A percentile compares a stretch with the other conserved stretches of the same genome.
Conservation (phyloP, 176 grass and related monocot genomes). For the Triticum aestivum region IWGSC_CS_RefSeq_v2.1 NC_057810.1:166680615-166681114, state of each 20-base stretch:
- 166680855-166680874: conserved; percentile 27
- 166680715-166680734: neutral
- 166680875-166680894: conserved; percentile 23
- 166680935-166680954: too few species aligned
- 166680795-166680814: conserved; percentile 29
- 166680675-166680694: too few species aligned
- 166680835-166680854: conserved; percentile 28
- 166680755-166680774: neutral
- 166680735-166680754: neutral
- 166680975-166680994: conserved; percentile 37
- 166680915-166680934: too few species aligned
- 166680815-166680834: conserved; percentile 25
- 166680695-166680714: neutral
- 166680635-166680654: too few species aligned
- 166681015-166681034: conserved; percentile 20
- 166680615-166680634: too few species aligned
- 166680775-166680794: neutral
- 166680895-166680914: too few species aligned
- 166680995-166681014: conserved; percentile 26
- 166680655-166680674: too few species aligned
- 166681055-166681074: neutral
- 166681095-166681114: neutral
- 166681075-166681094: neutral
- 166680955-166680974: neutral
- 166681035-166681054: conserved; percentile 33